Percentiles rank a stretch among this genome's conserved stretches.
Evolutionary conservation across 768 basidiomycete genomes (phyloP).

Genomic region (Russula lepida): DNA sequence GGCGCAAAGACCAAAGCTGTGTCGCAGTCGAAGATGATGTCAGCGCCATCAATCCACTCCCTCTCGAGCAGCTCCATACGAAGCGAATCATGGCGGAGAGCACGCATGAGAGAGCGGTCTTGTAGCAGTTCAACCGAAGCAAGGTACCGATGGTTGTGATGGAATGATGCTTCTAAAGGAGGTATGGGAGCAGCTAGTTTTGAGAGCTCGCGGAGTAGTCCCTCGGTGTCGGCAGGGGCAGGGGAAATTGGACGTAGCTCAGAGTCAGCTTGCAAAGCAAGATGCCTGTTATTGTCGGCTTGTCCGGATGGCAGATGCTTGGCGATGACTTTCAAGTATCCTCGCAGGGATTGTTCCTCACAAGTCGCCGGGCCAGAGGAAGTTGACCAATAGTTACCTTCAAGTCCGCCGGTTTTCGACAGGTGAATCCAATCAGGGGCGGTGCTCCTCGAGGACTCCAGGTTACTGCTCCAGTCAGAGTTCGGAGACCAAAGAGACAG

Average conservation of each 20-base stretch:
- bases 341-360: slow-evolving; percentile 13
- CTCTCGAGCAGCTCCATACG: slow-evolving; percentile 58
- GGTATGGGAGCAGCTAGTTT: background rate
- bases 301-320: slow-evolving; percentile 31
- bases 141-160: slow-evolving; percentile 50
- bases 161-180: slow-evolving; percentile 22
- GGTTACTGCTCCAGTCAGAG: background rate
- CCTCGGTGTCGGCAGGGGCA: background rate
- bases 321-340: slow-evolving; percentile 32
- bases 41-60: slow-evolving; percentile 46
- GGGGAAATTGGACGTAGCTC: background rate
- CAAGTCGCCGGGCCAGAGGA: background rate
- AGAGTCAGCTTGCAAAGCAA: background rate
- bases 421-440: background rate
- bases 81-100: slow-evolving; percentile 38
- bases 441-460: background rate
- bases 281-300: background rate
- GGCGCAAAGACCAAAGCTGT: slow-evolving; percentile 46
- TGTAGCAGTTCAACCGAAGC: slow-evolving; percentile 62
- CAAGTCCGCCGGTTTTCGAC: background rate
- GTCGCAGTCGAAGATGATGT: slow-evolving; percentile 60
- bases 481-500: background rate
- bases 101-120: slow-evolving; percentile 50
- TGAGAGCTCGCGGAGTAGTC: slow-evolving; percentile 1
- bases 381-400: background rate